Conservation (phyloP, 352 stramenopile genomes). For the Globisporangium solare region DNA sequence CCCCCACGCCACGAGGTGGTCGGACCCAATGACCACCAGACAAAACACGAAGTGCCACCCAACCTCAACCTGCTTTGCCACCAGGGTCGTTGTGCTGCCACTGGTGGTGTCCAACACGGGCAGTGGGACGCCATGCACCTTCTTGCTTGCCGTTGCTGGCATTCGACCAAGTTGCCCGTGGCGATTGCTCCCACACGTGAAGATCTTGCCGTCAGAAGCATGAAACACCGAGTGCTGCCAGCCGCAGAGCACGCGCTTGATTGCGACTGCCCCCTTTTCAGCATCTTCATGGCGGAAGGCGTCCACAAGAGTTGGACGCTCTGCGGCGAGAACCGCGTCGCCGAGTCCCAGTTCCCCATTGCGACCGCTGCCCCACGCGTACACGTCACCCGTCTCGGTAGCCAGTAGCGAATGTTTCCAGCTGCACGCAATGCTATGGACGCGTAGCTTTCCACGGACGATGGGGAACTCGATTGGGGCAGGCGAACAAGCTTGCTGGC, state of each 20-base stretch:
- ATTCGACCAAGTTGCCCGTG: slow-evolving; percentile 64
- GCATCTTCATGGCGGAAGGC: slow-evolving; percentile 7
- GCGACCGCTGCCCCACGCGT: slow-evolving; percentile 65
- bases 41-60: slow-evolving; percentile 80
- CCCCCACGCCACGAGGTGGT: slow-evolving; percentile 52
- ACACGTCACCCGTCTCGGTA: slow-evolving; percentile 39
- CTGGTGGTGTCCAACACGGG: slow-evolving; percentile 11
- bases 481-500: background rate
- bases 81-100: slow-evolving; percentile 11
- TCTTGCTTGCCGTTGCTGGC: slow-evolving; percentile 2
- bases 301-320: slow-evolving; percentile 24
- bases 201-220: slow-evolving; percentile 27
- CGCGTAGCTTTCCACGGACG: slow-evolving; percentile 13
- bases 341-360: slow-evolving; percentile 72
- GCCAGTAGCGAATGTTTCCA: slow-evolving; percentile 81
- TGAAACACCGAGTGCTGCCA: slow-evolving; percentile 81
- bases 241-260: slow-evolving; percentile 46
- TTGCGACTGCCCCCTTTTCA: background rate
- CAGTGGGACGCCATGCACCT: slow-evolving; percentile 22
- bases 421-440: slow-evolving; percentile 64
- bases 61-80: slow-evolving; percentile 35
- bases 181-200: slow-evolving; percentile 68
- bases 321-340: slow-evolving; percentile 12
- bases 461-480: slow-evolving; percentile 1
- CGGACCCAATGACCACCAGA: slow-evolving; percentile 15